These are phyloP conservation scores for Hyphodiscus sp. DNA, from an alignment of 2,329 filamentous ascomycete genomes.

Conservation along the genomic window DNA sequence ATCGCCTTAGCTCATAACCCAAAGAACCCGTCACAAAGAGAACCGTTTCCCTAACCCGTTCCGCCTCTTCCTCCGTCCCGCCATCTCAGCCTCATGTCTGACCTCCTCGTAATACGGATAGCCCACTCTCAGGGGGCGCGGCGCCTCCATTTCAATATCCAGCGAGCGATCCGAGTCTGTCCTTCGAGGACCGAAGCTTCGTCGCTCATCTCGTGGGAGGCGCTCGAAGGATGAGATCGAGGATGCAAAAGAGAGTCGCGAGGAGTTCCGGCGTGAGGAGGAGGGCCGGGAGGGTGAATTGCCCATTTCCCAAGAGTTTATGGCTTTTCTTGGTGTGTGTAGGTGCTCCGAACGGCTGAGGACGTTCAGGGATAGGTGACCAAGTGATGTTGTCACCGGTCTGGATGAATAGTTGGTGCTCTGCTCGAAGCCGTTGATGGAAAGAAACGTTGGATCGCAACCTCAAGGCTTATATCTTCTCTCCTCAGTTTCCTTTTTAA, in stretches of 20 bases:
- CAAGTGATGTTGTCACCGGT: no score
- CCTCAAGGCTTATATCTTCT: no score
- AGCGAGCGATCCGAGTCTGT: background rate
- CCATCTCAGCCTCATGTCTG: background rate
- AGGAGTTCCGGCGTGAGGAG: background rate
- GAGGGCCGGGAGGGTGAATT: background rate
- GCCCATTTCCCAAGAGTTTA: background rate
- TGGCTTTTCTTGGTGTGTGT: background rate
- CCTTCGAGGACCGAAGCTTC: background rate
- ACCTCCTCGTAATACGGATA: conserved; percentile 10
- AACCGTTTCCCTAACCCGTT: background rate
- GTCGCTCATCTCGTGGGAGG: background rate
- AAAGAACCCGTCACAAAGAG: background rate
- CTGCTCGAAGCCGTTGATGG: no score
- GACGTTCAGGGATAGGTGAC: no score
- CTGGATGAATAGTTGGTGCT: no score
- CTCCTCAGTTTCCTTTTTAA: background rate
- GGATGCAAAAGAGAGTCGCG: background rate
- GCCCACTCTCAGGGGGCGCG: conserved; percentile 4
- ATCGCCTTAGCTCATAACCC: background rate
- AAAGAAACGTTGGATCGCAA: no score
- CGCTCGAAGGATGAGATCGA: background rate
- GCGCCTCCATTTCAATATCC: background rate
- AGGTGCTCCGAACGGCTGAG: no score
- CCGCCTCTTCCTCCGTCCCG: background rate